Evolutionary conservation across 768 basidiomycete genomes (phyloP).

Genomic region (Chlorophyllum brunneum): DNA sequence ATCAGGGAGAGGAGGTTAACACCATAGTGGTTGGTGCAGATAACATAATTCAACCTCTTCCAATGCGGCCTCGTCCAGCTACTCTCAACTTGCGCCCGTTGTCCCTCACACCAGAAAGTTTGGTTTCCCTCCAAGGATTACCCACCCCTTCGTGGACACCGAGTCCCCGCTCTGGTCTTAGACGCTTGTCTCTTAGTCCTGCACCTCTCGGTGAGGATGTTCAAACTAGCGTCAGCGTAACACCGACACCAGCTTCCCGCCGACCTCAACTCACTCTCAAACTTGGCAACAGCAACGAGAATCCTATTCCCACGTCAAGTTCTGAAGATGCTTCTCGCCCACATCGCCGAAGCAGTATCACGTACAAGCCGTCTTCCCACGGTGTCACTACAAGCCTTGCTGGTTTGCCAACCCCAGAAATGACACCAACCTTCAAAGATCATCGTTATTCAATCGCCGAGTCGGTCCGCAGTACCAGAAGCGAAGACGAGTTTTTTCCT

Average conservation of each 20-base stretch:
- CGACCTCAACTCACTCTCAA: slow-evolving; percentile 38
- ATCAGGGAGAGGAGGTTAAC: slow-evolving; percentile 18
- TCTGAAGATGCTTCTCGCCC: slow-evolving; percentile 30
- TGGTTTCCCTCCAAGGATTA: slow-evolving; percentile 33
- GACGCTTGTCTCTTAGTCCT: slow-evolving; percentile 47
- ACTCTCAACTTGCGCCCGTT: slow-evolving; percentile 67
- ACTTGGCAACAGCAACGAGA: slow-evolving; percentile 24
- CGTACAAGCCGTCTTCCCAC: slow-evolving; percentile 59
- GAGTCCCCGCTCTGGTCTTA: slow-evolving; percentile 43
- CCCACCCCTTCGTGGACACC: slow-evolving; percentile 57
- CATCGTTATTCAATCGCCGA: slow-evolving; percentile 29
- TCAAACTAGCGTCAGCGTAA: slow-evolving; percentile 10
- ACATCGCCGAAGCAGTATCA: slow-evolving; percentile 65
- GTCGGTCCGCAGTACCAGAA: slow-evolving; percentile 26
- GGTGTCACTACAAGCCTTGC: slow-evolving; percentile 29
- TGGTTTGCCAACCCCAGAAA: slow-evolving; percentile 68
- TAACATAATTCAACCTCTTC: slow-evolving; percentile 31
- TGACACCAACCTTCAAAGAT: slow-evolving; percentile 54
- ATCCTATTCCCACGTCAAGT: slow-evolving; percentile 22
- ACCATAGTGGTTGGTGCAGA: slow-evolving; percentile 21
- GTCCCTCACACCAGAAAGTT: slow-evolving; percentile 57
- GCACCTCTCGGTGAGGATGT: slow-evolving; percentile 26
- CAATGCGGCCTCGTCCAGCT: slow-evolving; percentile 59
- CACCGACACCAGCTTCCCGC: slow-evolving; percentile 15
- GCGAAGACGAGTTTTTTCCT: slow-evolving; percentile 44